Percentiles rank a stretch among this genome's conserved stretches.
Evolutionary conservation across 345 rosid species (phyloP).

Genomic region (Excoecaria cochinchinensis): DNA sequence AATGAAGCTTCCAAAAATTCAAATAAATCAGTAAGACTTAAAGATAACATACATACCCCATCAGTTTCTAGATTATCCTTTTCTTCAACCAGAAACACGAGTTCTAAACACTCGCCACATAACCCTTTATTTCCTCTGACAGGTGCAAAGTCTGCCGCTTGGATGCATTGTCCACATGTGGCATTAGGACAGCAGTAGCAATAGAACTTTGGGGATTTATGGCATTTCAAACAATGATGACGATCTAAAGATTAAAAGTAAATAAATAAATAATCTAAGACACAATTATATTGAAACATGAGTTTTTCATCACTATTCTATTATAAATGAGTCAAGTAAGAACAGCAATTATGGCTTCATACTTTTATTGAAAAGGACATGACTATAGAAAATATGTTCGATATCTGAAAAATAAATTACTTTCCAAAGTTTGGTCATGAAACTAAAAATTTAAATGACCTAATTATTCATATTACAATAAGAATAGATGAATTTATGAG

Average conservation of each 20-base stretch:
- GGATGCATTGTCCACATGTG: slow-evolving; percentile 22
- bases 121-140: slow-evolving; percentile 27
- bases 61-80: slow-evolving; percentile 16
- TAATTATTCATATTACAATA: background rate
- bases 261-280: background rate
- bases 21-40: background rate
- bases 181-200: slow-evolving; percentile 36
- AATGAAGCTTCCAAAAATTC: background rate
- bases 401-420: background rate
- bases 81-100: slow-evolving; percentile 23
- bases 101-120: slow-evolving; percentile 25
- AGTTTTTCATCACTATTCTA: background rate
- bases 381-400: background rate
- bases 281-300: background rate
- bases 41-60: slow-evolving; percentile 17
- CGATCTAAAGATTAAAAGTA: slow-evolving; percentile 19
- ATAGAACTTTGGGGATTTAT: slow-evolving; percentile 14
- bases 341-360: background rate
- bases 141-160: slow-evolving; percentile 18
- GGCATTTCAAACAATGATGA: slow-evolving; percentile 25
- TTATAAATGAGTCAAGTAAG: background rate
- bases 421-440: background rate
- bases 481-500: background rate
- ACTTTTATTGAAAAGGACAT: background rate
- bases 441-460: background rate